Conservation (phyloP, 1,284 basidiomycete genomes). For the Fomitiporia mediterranea region DNA sequence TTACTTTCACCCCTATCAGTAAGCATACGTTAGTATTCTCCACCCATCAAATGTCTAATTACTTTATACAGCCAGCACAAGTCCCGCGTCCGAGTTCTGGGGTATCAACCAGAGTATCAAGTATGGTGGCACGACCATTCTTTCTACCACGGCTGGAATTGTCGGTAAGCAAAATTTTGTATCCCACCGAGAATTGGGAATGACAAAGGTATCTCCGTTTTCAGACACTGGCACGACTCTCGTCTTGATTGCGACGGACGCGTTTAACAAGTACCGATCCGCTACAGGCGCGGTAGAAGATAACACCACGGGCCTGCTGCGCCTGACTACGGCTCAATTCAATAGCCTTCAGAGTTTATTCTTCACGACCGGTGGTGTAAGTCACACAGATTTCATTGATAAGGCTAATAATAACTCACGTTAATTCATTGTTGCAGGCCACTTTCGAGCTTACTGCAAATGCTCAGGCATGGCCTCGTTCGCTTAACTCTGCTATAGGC, state of each 20-base stretch:
- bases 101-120: constrained; percentile 23
- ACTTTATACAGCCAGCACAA: constrained; percentile 11
- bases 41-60: neutral
- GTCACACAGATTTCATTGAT: neutral
- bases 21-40: neutral
- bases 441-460: constrained; percentile 26
- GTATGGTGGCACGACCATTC: constrained; percentile 21
- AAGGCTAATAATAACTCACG: neutral
- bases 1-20: constrained; percentile 23
- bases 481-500: constrained; percentile 23
- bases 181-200: neutral
- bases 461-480: constrained; percentile 25
- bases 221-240: constrained; percentile 25
- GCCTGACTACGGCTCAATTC: constrained; percentile 21
- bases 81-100: constrained; percentile 23
- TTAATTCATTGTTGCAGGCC: constrained; percentile 10
- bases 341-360: constrained; percentile 22
- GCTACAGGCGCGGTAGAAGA: constrained; percentile 23
- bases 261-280: constrained; percentile 20
- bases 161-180: constrained; percentile 17
- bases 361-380: constrained; percentile 22
- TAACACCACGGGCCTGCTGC: constrained; percentile 21
- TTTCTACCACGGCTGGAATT: constrained; percentile 23
- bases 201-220: too few species aligned
- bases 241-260: constrained; percentile 20